Evolutionary conservation across 2,329 filamentous ascomycete species (phyloP).

Genomic region (Curvularia lunata): DNA sequence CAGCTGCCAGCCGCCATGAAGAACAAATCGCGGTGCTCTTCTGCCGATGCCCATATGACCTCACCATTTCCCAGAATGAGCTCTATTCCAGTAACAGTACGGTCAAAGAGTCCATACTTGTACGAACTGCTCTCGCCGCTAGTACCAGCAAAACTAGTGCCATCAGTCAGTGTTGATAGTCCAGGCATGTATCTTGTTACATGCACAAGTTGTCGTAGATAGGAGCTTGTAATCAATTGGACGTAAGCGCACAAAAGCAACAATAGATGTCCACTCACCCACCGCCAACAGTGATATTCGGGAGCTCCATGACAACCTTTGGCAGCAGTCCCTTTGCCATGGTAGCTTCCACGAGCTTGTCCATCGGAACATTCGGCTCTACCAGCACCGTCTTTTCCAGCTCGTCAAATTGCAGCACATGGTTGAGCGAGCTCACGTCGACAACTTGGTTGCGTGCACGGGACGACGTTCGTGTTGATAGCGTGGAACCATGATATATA

Average conservation of each 20-base stretch:
- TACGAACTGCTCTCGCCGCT: conserved; percentile 72
- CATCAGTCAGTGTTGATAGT: conserved; percentile 5
- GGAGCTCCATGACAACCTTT: conserved; percentile 74
- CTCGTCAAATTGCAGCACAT: conserved; percentile 55
- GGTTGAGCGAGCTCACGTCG: conserved; percentile 57
- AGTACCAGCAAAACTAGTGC: conserved; percentile 64
- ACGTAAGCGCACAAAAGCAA: neutral
- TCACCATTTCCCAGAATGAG: conserved; percentile 67
- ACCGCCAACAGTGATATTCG: conserved; percentile 71
- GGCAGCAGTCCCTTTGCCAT: conserved; percentile 63
- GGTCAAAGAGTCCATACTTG: conserved; percentile 69
- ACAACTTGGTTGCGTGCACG: conserved; percentile 53
- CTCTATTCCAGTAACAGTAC: conserved; percentile 67
- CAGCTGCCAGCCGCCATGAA: conserved; percentile 64
- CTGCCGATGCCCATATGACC: conserved; percentile 56
- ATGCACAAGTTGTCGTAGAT: neutral
- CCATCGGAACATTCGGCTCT: conserved; percentile 74
- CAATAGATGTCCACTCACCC: conserved; percentile 45
- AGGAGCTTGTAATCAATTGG: neutral
- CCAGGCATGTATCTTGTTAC: neutral
- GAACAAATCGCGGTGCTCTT: conserved; percentile 61
- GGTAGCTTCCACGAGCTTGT: conserved; percentile 65
- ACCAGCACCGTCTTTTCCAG: conserved; percentile 58
- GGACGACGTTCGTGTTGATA: conserved; percentile 57
- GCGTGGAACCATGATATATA: conserved; percentile 65